Evolutionary conservation across 148 eudicot genomes (phyloP).

Genomic region (Camellia lanceoleosa): DNA sequence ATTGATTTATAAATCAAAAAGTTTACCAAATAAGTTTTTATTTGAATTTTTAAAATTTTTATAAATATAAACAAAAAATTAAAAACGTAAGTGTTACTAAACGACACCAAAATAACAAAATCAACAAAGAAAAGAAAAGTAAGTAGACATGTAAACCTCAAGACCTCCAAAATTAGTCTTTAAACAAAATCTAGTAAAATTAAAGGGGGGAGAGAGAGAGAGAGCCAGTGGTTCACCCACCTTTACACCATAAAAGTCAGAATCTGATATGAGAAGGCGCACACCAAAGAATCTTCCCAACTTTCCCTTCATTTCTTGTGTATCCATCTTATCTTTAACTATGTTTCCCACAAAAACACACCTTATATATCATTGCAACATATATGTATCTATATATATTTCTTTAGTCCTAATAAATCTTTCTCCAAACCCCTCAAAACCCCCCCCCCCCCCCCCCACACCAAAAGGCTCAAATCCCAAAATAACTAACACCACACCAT

Average conservation of each 20-base stretch:
- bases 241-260: slow-evolving; percentile 29
- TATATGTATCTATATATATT: neutral
- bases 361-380: neutral
- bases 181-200: neutral
- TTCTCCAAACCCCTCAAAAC: neutral
- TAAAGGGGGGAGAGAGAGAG: neutral
- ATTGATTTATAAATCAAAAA: too few relatives aligned
- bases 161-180: neutral
- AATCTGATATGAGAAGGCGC: slow-evolving; percentile 26
- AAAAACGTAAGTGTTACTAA: too few relatives aligned
- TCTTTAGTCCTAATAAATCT: slow-evolving; percentile 6
- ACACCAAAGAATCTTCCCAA: slow-evolving; percentile 53
- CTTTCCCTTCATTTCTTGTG: slow-evolving; percentile 39
- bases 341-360: neutral
- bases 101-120: too few relatives aligned
- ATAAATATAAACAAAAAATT: too few relatives aligned
- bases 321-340: slow-evolving; percentile 20
- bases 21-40: too few relatives aligned
- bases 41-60: too few relatives aligned
- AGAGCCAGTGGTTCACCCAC: slow-evolving; percentile 50
- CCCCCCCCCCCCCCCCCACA: neutral
- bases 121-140: neutral
- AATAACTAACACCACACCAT: slow-evolving; percentile 15
- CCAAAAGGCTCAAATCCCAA: slow-evolving; percentile 15
- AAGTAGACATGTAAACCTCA: neutral